Evolutionary conservation across 2,329 filamentous ascomycete species (phyloP).

Genomic region (Sclerotinia nivalis): DNA sequence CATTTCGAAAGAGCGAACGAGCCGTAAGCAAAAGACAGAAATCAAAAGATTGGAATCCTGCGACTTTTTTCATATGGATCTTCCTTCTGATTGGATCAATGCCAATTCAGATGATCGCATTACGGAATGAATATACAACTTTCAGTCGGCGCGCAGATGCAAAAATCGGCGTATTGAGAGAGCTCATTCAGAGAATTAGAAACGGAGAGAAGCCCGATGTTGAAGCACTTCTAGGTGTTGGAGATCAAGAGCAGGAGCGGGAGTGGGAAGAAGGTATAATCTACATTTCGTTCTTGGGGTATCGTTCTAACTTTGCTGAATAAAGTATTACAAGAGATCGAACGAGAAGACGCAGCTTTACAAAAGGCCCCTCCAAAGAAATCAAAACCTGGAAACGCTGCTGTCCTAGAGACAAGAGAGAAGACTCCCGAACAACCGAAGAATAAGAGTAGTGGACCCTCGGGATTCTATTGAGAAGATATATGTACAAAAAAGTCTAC

Average conservation of each 20-base stretch:
- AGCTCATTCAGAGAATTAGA: slow-evolving; percentile 71
- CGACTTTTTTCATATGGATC: slow-evolving; percentile 78
- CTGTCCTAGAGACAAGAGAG: slow-evolving; percentile 13
- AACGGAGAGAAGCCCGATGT: slow-evolving; percentile 81
- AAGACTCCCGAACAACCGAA: slow-evolving; percentile 24
- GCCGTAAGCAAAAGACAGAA: slow-evolving; percentile 45
- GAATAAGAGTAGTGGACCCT: slow-evolving; percentile 34
- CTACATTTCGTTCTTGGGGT: slow-evolving; percentile 8
- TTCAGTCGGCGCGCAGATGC: slow-evolving; percentile 77
- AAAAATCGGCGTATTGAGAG: slow-evolving; percentile 72
- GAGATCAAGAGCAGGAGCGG: slow-evolving; percentile 70
- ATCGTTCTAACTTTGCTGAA: slow-evolving; percentile 1
- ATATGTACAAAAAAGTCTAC: slow-evolving; percentile 20
- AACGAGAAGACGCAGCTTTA: slow-evolving; percentile 58
- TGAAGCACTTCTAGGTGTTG: slow-evolving; percentile 76
- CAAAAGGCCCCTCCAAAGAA: slow-evolving; percentile 35
- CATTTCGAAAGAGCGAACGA: slow-evolving; percentile 52
- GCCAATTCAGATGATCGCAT: slow-evolving; percentile 85
- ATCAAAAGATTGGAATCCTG: slow-evolving; percentile 73
- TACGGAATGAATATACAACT: slow-evolving; percentile 73
- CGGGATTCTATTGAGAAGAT: slow-evolving; percentile 38
- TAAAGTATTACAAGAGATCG: slow-evolving; percentile 65
- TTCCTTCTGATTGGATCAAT: slow-evolving; percentile 91
- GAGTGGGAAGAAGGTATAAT: slow-evolving; percentile 83
- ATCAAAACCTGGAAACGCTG: slow-evolving; percentile 28